Conservation (phyloP, 306 rosid species). For the Trifolium fragiferum region DNA sequence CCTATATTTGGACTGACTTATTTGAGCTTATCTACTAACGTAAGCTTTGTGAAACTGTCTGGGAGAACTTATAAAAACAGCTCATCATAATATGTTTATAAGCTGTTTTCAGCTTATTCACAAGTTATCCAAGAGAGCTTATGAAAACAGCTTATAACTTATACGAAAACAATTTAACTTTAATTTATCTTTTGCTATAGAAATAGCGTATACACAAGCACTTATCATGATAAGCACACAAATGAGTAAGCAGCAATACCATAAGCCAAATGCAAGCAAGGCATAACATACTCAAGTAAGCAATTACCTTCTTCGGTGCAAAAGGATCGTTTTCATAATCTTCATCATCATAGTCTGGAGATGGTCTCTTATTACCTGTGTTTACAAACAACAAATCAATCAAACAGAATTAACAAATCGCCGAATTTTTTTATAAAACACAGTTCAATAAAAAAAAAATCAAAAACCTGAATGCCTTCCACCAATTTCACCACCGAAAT, state of each 20-base stretch:
- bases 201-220: no score
- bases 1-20: no score
- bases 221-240: no score
- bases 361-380: slow-evolving; percentile 75
- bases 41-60: no score
- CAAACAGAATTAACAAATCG: slow-evolving; percentile 20
- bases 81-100: no score
- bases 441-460: neutral
- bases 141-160: no score
- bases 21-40: no score
- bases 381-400: slow-evolving; percentile 19
- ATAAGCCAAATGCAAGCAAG: neutral
- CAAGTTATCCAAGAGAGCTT: neutral
- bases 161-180: neutral
- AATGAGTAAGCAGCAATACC: neutral
- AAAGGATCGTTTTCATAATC: slow-evolving; percentile 67
- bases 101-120: no score
- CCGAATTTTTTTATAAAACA: neutral
- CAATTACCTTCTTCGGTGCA: slow-evolving; percentile 68
- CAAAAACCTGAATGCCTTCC: slow-evolving; percentile 71
- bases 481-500: slow-evolving; percentile 73
- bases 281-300: neutral
- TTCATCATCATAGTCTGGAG: slow-evolving; percentile 80
- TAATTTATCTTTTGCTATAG: no score
- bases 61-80: no score